Evolutionary conservation across 2,329 filamentous ascomycete genomes (phyloP), one percentile per base, ranked within the genome.

Genomic region (Cladophialophora bantiana): DNA sequence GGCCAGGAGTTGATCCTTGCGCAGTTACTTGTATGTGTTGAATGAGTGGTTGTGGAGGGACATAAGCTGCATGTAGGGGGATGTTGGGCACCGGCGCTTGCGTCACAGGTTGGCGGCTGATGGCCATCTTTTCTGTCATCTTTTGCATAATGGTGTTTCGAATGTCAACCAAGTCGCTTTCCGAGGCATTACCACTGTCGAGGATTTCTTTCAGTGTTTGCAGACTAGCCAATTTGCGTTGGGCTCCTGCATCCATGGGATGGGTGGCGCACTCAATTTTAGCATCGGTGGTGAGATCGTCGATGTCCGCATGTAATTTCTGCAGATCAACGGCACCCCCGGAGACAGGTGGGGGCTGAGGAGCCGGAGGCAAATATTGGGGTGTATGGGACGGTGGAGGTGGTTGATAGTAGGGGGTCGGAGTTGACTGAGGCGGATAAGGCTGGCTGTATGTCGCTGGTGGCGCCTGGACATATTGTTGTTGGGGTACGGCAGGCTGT

Each of bases 271-370:
- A 73, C 60, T 70, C 71, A 38, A 73, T 74, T 48, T 73, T 73
- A 10, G 72, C 71, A 61, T 73, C 72, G 3, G 69, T 71, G 1
- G 70, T 73, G 3, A 74, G 68, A 52, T 74, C 68, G 52, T 74
- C 72, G 42, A 74, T 88, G 81, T 97, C 93, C 82, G 86, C 87
- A 80, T 92, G 93, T 78, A 98, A 84, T 75, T 88, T 86, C 75
- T 91, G 89, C 82, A 91, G 83, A 81, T 87, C 79, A 59, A 81
- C 75, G 48, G 65, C 56, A 78, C 78, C 61, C 79, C 77, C 35
- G 76, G 73, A 36, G 73, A 72, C 57, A 48, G 74, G 70, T 56
- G 66, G 62, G 57, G 73, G 72, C 52, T 77, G 74, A 40, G 76
- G 73, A 38, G 75, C 72, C 45, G 75, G 75, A 54, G 77, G 65